Base-by-base conservation (phyloP, 495 filamentous ascomycete species). In the Penicillium malachiteum region DNA sequence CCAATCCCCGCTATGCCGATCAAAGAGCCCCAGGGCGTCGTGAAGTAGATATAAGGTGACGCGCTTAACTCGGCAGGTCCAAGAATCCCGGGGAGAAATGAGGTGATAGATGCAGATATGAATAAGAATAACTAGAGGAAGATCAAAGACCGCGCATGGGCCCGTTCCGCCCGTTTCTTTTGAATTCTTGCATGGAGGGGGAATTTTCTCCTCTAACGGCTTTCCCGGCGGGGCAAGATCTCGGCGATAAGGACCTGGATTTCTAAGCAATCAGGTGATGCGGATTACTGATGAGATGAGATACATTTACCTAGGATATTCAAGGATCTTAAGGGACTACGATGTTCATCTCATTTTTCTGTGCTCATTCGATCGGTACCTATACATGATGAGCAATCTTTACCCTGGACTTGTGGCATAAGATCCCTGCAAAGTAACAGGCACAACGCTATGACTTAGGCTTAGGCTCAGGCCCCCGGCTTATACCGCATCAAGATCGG, bases 211-310 rank as follows among this genome's bases (percentile, higher is more conserved):
- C 54, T 55, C 51, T 48, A 51, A 61, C 54, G 43, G 39, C 43
- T 54, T 52, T 56, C 52, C 54, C 58, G 64, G 71, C 71, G 71
- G 71, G 69, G 68, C 68, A 39, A 16, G 32, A 59, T 55, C 46
- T 58, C 68, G 59, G 64, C 54, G 67, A 70, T 70, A 72, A 67
- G 62, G 56, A 49, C 33, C 34, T 42, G 41, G 60, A 70, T 70
- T 70, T 66, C 65, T 65, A 68, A 64, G 66, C 66, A 66, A 45
- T 69, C 64, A 69, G 58, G 62, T 54, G 51, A 46, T 54, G 46
- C 8, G 13, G 31, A 35, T 49, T 49, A 18, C 46, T 49, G 14
- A 40, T 38, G 9, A 39, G 16, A 47, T 47, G 9, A 5, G 12
- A 26, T 26, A 2, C 21, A 37, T 2, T 37, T 37, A 37, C 1